Base-by-base conservation (phyloP, 441 rosid species). In the Populus hybrid region DNA sequence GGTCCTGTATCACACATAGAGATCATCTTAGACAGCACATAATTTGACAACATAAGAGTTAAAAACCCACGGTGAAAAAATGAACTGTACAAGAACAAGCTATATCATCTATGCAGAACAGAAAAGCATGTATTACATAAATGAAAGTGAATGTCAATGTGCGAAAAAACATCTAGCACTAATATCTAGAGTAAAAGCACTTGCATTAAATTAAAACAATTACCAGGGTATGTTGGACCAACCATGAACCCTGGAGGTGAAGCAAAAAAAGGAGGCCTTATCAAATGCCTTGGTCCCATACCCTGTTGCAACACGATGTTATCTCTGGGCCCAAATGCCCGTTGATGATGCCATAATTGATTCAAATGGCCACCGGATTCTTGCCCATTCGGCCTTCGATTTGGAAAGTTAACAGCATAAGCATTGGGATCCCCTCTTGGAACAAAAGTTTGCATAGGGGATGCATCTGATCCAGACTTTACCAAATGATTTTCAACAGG, bases 181-280 rank as follows among this genome's bases (percentile, higher is more conserved):
- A 50, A 45, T 26, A 70, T 69, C 45, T 40, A 64, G 61, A 71
- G 70, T 16, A 16, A 78, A 69, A 68, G 61, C n/a, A 73, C 20
- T 24, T 36, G 53, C 9, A 29, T 4, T 2, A 63, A 72, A 64
- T 78, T 70, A 77, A 73, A 83, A 81, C 29, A 42, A 78, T 90
- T 91, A 96, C 99, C 98, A 26, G 90, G 91, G 79, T 87, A 88
- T 74, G 87, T 78, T 69, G 98, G 97, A 82, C 90, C 93, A 79
- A 88, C 86, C 87, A 93, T 81, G 89, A 87, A 91, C 61, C 95
- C 91, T n/a, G 94, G 96, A 82, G 85, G 83, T 64, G 94, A 92
- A 82, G 90, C 85, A 79, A 87, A 84, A 77, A 78, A 89, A 9
- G 92, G 90, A 56, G 89, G 84, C 85, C 97, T 88, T 67, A 81